A percentile compares a stretch with the other conserved stretches of the same genome.
phyloP scores from a whole-genome alignment of 805 yeast species.

The Metschnikowia continentalis region DNA sequence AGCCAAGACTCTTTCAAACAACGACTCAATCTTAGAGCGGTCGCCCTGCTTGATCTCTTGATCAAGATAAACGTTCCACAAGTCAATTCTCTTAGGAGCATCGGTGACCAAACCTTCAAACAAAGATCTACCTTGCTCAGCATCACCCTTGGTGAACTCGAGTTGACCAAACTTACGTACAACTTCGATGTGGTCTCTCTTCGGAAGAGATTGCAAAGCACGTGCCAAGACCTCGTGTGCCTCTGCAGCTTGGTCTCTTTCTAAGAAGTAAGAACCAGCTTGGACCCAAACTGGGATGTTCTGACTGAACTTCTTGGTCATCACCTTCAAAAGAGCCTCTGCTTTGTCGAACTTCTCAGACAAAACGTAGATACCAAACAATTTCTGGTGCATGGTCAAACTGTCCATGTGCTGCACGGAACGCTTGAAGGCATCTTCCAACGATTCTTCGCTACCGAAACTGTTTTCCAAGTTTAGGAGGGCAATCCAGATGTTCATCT shows the following conservation, averaged over 20 bases:
- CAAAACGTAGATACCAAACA: conserved; percentile 68
- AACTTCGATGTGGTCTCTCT: conserved; percentile 69
- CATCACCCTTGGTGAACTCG: conserved; percentile 82
- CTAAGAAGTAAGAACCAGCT: conserved; percentile 73
- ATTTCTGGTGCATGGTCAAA: conserved; percentile 70
- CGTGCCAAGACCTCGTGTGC: conserved; percentile 73
- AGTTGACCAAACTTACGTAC: conserved; percentile 86
- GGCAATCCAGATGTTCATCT: conserved; percentile 94
- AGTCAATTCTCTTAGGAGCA: conserved; percentile 85
- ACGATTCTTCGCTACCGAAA: conserved; percentile 80
- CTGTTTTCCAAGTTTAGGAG: conserved; percentile 88
- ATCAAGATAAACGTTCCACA: conserved; percentile 94
- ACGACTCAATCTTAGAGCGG: conserved; percentile 63
- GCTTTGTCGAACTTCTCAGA: conserved; percentile 73
- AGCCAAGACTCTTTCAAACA: conserved; percentile 75
- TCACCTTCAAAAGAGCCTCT: conserved; percentile 57
- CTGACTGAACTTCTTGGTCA: conserved; percentile 75
- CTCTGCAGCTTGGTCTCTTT: conserved; percentile 49
- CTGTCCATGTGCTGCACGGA: conserved; percentile 92
- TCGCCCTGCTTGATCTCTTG: conserved; percentile 72
- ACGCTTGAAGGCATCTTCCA: conserved; percentile 76
- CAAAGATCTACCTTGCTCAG: conserved; percentile 91
- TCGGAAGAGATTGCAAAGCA: conserved; percentile 68
- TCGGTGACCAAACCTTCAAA: conserved; percentile 89
- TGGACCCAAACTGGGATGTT: conserved; percentile 72